Conservation (phyloP, 768 basidiomycete species). For the Boletus insuetus region DNA sequence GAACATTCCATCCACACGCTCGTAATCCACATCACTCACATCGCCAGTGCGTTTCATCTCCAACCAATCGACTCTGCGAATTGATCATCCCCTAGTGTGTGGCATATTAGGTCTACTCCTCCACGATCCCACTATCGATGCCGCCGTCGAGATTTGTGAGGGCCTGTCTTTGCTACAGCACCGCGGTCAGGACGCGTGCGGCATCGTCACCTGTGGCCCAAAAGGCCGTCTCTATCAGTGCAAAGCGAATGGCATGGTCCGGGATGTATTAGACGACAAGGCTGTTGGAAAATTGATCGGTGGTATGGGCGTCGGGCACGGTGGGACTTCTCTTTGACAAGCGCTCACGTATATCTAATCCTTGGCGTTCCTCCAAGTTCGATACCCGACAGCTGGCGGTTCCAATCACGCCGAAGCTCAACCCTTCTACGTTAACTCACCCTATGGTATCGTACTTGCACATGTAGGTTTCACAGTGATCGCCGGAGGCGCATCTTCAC, state of each 20-base stretch:
- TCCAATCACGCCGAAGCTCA: slow-evolving; percentile 97
- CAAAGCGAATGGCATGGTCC: slow-evolving; percentile 99
- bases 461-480: slow-evolving; percentile 59
- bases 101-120: slow-evolving; percentile 88
- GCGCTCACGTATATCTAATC: slow-evolving; percentile 7
- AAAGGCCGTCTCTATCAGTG: slow-evolving; percentile 97
- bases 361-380: slow-evolving; percentile 49
- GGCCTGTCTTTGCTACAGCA: slow-evolving; percentile 96
- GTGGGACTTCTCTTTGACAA: slow-evolving; percentile 41
- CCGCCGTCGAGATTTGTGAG: slow-evolving; percentile 88
- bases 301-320: slow-evolving; percentile 97
- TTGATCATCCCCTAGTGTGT: slow-evolving; percentile 58
- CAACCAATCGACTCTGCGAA: not conserved
- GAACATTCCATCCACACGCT: slow-evolving; percentile 7
- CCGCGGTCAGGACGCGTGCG: slow-evolving; percentile 96
- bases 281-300: slow-evolving; percentile 78
- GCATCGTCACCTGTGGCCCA: slow-evolving; percentile 92
- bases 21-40: slow-evolving; percentile 1
- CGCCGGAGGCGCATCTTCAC: not conserved
- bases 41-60: slow-evolving; percentile 28
- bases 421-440: slow-evolving; percentile 99
- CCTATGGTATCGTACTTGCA: slow-evolving; percentile 97
- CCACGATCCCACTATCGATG: slow-evolving; percentile 71
- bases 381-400: slow-evolving; percentile 97
- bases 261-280: slow-evolving; percentile 88